Percentiles rank a stretch among this genome's conserved stretches.
phyloP scores from a whole-genome alignment of 371 early-diverging fungal genomes.

The Mortierella sp. region DNA sequence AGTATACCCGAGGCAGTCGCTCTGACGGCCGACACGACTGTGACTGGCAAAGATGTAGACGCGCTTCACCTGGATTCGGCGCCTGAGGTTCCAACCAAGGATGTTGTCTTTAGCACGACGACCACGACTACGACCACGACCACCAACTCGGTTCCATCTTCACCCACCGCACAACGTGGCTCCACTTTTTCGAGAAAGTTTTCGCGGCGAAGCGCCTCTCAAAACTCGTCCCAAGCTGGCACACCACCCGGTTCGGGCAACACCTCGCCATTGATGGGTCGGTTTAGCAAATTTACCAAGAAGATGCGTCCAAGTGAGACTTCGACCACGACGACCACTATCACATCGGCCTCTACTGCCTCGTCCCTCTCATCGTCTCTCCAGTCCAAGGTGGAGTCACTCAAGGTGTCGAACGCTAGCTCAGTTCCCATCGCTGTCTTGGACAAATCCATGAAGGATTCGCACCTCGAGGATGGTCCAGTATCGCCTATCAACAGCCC shows the following conservation, averaged over 20 bases:
- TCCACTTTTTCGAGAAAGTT: no score
- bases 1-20: no score
- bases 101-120: background rate
- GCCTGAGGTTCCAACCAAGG: background rate
- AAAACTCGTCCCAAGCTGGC: no score
- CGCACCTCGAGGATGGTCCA: background rate
- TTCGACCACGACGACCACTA: conserved; percentile 5
- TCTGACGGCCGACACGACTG: no score
- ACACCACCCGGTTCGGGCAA: no score
- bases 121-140: background rate
- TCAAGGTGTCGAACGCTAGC: background rate
- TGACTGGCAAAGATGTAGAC: no score
- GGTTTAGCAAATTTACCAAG: conserved; percentile 30
- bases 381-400: conserved; percentile 27
- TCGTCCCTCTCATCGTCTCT: background rate
- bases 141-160: background rate
- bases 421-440: background rate
- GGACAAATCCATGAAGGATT: background rate
- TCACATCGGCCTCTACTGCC: no score
- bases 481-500: no score
- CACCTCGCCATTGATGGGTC: conserved; percentile 22
- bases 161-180: no score
- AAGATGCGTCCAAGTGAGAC: conserved; percentile 27
- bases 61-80: background rate
- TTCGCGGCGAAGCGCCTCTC: no score